Evolutionary conservation across 2,329 filamentous ascomycete genomes (phyloP), one percentile per base, ranked within the genome.

Genomic region (Blumeriella jaapii): DNA sequence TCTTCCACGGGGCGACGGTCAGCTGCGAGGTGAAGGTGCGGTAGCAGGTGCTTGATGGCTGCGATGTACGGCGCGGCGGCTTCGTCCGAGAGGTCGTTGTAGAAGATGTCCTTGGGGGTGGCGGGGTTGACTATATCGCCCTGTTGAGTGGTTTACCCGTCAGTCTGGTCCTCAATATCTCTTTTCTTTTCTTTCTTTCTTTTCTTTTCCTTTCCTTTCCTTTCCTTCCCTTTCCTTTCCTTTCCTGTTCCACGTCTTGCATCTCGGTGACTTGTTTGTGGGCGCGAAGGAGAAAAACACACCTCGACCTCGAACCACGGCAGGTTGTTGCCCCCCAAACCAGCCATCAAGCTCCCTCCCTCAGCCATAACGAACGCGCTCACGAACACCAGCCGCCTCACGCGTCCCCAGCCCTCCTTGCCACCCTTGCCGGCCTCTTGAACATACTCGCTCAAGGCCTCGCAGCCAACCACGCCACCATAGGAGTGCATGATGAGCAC

Each of bases 401-500:
- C 34, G 0, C 60, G 60, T 2, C 62, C 63, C 39, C 58, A 54
- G 0, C 59, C 60, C 10, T 48, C 37, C 16, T 42, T 39, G 12
- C 44, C 29, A 3, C 29, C 40, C 29, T 52, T 47, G n/a, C 60
- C 49, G 2, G 38, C 15, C 8, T 38, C 33, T 14, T 41, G 34
- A 5, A 47, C 10, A 24, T 48, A 51, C 31, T 60, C 57, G 5
- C 51, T 45, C 5, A 61, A 41, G 4, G 55, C 56, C 38, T 60
- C 55, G 4, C 54, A 51, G 2, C 50, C 54, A 0, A 59, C 42
- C 0, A 59, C 47, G 7, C 59, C 60, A 2, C 59, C 55, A 46
- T 62, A 64, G 12, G 57, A 61, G 32, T 65, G 61, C 9, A 52
- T 49, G 11, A 61, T 24, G 5, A 63, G 42, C 0, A 64, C 40